These are phyloP conservation scores for Gloeostereum incarnatum DNA, from an alignment of 768 basidiomycete species.

Conservation along the genomic window DNA sequence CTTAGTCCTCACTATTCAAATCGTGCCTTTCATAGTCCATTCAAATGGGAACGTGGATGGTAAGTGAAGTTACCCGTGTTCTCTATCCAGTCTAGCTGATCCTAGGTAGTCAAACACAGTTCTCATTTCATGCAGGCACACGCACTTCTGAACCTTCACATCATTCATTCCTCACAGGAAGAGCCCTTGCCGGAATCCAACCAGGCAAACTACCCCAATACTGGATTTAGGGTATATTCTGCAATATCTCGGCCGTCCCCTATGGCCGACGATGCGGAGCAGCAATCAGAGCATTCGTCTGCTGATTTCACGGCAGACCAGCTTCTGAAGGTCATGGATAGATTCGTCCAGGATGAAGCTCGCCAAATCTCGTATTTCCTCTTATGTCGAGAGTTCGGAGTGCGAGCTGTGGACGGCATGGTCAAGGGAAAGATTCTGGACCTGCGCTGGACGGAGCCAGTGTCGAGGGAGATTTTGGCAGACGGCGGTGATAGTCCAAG, in stretches of 20 bases:
- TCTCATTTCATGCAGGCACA: slow-evolving; percentile 85
- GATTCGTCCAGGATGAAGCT: slow-evolving; percentile 56
- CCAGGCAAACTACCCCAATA: slow-evolving; percentile 49
- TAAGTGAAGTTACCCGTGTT: slow-evolving; percentile 22
- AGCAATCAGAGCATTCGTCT: slow-evolving; percentile 32
- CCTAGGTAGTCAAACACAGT: slow-evolving; percentile 54
- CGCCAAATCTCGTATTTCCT: slow-evolving; percentile 70
- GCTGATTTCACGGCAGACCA: slow-evolving; percentile 74
- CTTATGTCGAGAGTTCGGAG: slow-evolving; percentile 77
- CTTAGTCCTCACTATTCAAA: slow-evolving; percentile 4
- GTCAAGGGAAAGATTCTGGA: slow-evolving; percentile 69
- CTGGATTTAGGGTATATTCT: slow-evolving; percentile 55
- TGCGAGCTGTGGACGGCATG: slow-evolving; percentile 79
- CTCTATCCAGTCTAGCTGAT: neutral
- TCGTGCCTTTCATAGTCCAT: slow-evolving; percentile 41
- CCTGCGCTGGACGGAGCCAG: slow-evolving; percentile 66
- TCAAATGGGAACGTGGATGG: slow-evolving; percentile 63
- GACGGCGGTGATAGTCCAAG: slow-evolving; percentile 19
- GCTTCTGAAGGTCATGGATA: slow-evolving; percentile 73
- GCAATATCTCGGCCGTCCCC: slow-evolving; percentile 22
- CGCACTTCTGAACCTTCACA: slow-evolving; percentile 74
- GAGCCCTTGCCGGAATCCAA: slow-evolving; percentile 31
- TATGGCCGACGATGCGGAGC: slow-evolving; percentile 11
- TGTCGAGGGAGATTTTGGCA: slow-evolving; percentile 40
- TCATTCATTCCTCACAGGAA: slow-evolving; percentile 62